A percentile compares a stretch with the other conserved stretches of the same genome.
phyloP scores from a whole-genome alignment of 73 alveolate species.

The Paramecium bursaria region DNA sequence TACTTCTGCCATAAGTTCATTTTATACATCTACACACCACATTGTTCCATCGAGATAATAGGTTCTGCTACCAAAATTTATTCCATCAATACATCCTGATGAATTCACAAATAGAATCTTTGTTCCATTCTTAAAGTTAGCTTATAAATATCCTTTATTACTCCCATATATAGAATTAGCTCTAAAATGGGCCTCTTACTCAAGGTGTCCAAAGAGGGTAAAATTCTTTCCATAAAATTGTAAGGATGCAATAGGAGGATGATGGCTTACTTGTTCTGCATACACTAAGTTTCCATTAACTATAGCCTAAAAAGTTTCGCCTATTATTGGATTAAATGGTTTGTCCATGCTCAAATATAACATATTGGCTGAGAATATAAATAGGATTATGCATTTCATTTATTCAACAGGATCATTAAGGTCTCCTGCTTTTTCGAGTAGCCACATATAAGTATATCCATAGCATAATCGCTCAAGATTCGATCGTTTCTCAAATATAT shows the following conservation, averaged over 20 bases:
- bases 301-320: conserved; percentile 87
- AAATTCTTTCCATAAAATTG: conserved; percentile 48
- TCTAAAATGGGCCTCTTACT: conserved; percentile 65
- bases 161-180: conserved; percentile 73
- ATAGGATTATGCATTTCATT: conserved; percentile 73
- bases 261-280: conserved; percentile 73
- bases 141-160: conserved; percentile 58
- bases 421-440: conserved; percentile 80
- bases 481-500: conserved; percentile 79
- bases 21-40: conserved; percentile 4
- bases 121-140: conserved; percentile 43
- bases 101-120: background rate
- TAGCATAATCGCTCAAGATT: conserved; percentile 75
- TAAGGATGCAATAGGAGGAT: conserved; percentile 72
- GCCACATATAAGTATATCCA: conserved; percentile 71
- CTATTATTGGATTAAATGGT: conserved; percentile 92
- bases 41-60: conserved; percentile 50
- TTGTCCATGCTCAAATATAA: conserved; percentile 76
- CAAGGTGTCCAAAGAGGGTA: conserved; percentile 62
- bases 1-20: conserved; percentile 50
- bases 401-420: conserved; percentile 74
- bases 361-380: conserved; percentile 62
- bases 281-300: conserved; percentile 68
- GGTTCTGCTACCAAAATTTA: conserved; percentile 59
- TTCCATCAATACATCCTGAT: conserved; percentile 64